Evolutionary conservation across 23 red algal genomes (phyloP).

Genomic region (Gracilaria domingensis): DNA sequence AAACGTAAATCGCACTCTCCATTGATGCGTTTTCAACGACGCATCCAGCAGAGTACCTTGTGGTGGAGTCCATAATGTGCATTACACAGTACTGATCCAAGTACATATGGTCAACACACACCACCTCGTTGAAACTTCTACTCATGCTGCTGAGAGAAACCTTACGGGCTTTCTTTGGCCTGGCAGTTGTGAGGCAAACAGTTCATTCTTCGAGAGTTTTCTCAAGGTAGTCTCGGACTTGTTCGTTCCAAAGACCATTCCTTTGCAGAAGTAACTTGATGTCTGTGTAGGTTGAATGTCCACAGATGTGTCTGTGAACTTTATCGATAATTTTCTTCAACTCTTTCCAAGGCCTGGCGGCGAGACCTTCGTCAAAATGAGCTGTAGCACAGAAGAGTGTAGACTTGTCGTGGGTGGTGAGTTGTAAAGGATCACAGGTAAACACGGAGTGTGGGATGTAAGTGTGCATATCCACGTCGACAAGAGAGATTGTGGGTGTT

Average conservation of each 20-base stretch:
- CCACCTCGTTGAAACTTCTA: background rate
- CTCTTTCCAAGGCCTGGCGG: background rate
- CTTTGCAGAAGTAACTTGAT: constrained; percentile 23
- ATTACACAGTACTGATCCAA: background rate
- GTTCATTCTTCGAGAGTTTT: background rate
- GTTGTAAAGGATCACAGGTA: background rate
- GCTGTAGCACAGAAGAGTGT: background rate
- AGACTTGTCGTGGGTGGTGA: background rate
- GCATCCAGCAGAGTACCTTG: background rate
- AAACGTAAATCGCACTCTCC: background rate
- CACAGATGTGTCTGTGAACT: constrained; percentile 21
- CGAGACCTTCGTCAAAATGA: background rate
- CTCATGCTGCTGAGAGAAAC: background rate
- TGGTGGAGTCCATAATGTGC: background rate
- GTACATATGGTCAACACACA: background rate
- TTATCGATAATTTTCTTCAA: constrained; percentile 9
- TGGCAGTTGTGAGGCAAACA: background rate
- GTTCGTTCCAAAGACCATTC: background rate
- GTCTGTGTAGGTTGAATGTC: constrained; percentile 3
- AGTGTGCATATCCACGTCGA: constrained; percentile 2
- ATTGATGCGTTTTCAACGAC: background rate
- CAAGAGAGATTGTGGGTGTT: background rate
- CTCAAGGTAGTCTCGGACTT: constrained; percentile 3
- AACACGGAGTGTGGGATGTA: background rate
- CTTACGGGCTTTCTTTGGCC: background rate